Base-by-base conservation (phyloP, 345 rosid genomes). In the Dipteronia dyeriana region DNA sequence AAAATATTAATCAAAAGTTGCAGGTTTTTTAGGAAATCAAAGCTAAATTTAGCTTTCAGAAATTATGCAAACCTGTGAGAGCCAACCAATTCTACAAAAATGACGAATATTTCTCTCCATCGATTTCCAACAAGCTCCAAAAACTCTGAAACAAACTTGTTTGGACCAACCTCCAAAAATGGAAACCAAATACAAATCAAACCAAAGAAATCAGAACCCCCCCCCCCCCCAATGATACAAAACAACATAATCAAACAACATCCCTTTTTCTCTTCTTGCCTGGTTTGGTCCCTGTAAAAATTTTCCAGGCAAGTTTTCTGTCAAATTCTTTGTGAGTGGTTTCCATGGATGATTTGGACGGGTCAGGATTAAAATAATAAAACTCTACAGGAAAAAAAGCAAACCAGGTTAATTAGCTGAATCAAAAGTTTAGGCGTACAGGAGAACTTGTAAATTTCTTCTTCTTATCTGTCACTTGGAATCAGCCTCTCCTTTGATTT, bases 251-350 rank as follows among this genome's bases (percentile, higher is more conserved):
- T 75, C 23, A 83, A 78, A 80, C 5, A 78, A 66, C 4, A 69
- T 76, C 70, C 84, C 74, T 79, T 53, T 53, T 17, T 59, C 80
- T 82, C 80, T 79, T 82, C 85, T 86, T 83, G 85, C 79, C 85
- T 85, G 87, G 88, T 85, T 82, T 80, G 68, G 75, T 75, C 81
- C 86, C 79, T 51, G 43, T 66, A 29, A 67, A 59, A 67, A 59
- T 19, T 19, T 59, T 79, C 82, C 78, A 78, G 80, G 85, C 75
- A 83, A 67, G 66, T 26, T 20, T 34, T 59, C 26, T 49, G 61
- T 45, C 9, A 45, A 34, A 31, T 34, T 75, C 43, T 70, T 16
- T 53, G 12, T 68, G 70, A 60, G 67, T 20, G 53, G 73, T 20
- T 47, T 67, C 78, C 80, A 80, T 84, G 84, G 77, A 51, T 69